Base-by-base conservation (phyloP, 192 early-diverging fungal species). In the Mortierella antarctica region DNA sequence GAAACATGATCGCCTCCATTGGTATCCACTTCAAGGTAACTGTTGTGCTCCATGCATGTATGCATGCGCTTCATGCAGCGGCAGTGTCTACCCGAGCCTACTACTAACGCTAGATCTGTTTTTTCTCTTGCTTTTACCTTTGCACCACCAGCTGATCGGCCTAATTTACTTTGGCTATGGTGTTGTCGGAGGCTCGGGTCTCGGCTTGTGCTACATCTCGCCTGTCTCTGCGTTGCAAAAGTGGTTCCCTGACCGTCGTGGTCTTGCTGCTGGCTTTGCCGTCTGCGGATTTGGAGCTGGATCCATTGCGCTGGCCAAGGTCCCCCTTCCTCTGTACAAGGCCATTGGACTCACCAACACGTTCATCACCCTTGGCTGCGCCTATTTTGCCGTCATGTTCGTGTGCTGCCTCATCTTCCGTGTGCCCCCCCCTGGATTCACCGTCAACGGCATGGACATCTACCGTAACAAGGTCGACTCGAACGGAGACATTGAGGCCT, bases 201-300 rank as follows among this genome's bases (percentile, higher is more conserved):
- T 93, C 41, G 93, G 93, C 14, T 82, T 93, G 57, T 86, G 88
- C 42, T 95, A 95, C 74, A 93, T 95, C 46, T 84, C 92, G 12
- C 92, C 93, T 5, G 91, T 93, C 39, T 89, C 89, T 59, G 90
- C 90, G 2, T 87, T 95, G 15, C 92, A 92, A 65, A 91, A 95
- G 71, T 95, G 92, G 92, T 95, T 92, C 76, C 93, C 93, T 7
- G 89, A 89, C 40, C 76, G 87, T 31, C 92, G 93, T 31, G 93
- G 93, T 17, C 68, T 93, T 60, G 91, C 93, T 7, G 90, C 91
- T 8, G 93, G 92, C 17, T 82, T 93, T 56, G 93, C 93, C 2
- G 92, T 93, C 54, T 90, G 91, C 65, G 93, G 92, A 20, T 95
- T 95, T 70, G 93, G 93, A 14, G 89, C 86, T 62, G 93, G 93